These are phyloP conservation scores for Mycogone perniciosa DNA, from an alignment of 2,329 filamentous ascomycete genomes.

Conservation along the genomic window DNA sequence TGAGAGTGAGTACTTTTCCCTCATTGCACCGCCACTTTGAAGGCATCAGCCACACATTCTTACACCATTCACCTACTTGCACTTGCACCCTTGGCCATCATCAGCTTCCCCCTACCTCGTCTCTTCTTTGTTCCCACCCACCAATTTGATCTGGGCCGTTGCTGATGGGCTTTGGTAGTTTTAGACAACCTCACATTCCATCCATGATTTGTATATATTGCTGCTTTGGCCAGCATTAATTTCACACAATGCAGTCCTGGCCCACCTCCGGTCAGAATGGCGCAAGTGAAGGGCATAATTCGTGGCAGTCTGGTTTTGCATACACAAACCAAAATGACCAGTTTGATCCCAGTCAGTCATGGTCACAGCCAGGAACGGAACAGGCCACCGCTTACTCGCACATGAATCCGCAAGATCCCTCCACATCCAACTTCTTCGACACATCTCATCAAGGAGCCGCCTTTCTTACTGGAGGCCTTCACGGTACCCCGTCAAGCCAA, in stretches of 20 bases:
- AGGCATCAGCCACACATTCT: constrained; percentile 16
- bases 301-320: constrained; percentile 30
- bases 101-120: background rate
- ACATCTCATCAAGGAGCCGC: constrained; percentile 26
- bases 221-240: constrained; percentile 15
- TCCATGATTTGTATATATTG: constrained; percentile 18
- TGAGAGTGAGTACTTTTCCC: constrained; percentile 21
- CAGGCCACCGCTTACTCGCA: constrained; percentile 28
- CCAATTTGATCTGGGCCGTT: constrained; percentile 15
- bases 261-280: constrained; percentile 31
- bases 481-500: constrained; percentile 24
- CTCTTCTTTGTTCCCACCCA: background rate
- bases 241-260: constrained; percentile 36
- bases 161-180: constrained; percentile 27
- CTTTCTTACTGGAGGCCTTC: constrained; percentile 26
- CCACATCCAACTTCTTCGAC: constrained; percentile 30
- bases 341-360: constrained; percentile 33
- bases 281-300: constrained; percentile 27
- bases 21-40: constrained; percentile 14
- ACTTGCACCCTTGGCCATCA: constrained; percentile 8
- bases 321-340: constrained; percentile 30
- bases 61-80: constrained; percentile 14
- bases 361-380: constrained; percentile 31
- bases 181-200: constrained; percentile 16
- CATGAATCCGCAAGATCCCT: constrained; percentile 26